Evolutionary conservation across 805 yeast genomes (phyloP).

Genomic region (Pichia nakasei): DNA sequence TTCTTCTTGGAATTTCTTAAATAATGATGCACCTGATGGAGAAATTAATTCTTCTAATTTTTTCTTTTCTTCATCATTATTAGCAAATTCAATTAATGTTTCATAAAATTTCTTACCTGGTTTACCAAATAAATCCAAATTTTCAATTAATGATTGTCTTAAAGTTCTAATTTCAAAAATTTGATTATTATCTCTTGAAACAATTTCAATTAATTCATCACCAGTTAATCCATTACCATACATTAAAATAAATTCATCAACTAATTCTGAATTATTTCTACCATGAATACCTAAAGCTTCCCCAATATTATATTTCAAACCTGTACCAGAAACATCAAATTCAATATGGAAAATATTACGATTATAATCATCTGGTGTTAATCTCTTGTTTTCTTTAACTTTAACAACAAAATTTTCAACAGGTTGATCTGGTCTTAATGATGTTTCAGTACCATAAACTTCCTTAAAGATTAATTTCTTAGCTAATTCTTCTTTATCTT

Average conservation of each 20-base stretch:
- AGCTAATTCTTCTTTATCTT: slow-evolving; percentile 39
- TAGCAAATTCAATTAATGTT: slow-evolving; percentile 62
- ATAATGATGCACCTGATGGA: slow-evolving; percentile 74
- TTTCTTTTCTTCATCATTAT: slow-evolving; percentile 57
- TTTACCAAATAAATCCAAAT: slow-evolving; percentile 84
- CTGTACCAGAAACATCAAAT: slow-evolving; percentile 86
- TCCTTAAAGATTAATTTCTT: slow-evolving; percentile 74
- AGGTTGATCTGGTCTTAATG: slow-evolving; percentile 84
- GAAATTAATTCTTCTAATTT: slow-evolving; percentile 56
- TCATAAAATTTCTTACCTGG: slow-evolving; percentile 95
- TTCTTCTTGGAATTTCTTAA: slow-evolving; percentile 78
- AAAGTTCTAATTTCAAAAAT: slow-evolving; percentile 69
- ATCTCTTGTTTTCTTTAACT: slow-evolving; percentile 85
- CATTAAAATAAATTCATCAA: slow-evolving; percentile 55
- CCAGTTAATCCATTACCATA: slow-evolving; percentile 77
- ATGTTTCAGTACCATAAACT: slow-evolving; percentile 50
- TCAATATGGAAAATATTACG: slow-evolving; percentile 96
- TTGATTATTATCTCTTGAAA: slow-evolving; percentile 54
- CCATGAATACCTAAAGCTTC: slow-evolving; percentile 97
- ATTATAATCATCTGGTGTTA: slow-evolving; percentile 82
- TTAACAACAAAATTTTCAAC: slow-evolving; percentile 77
- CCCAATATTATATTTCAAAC: slow-evolving; percentile 85
- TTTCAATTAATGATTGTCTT: slow-evolving; percentile 71
- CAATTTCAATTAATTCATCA: slow-evolving; percentile 58
- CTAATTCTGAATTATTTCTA: slow-evolving; percentile 60